Conservation (phyloP, 1,139 yeast genomes). For the Scheffersomyces illinoinensis region DNA sequence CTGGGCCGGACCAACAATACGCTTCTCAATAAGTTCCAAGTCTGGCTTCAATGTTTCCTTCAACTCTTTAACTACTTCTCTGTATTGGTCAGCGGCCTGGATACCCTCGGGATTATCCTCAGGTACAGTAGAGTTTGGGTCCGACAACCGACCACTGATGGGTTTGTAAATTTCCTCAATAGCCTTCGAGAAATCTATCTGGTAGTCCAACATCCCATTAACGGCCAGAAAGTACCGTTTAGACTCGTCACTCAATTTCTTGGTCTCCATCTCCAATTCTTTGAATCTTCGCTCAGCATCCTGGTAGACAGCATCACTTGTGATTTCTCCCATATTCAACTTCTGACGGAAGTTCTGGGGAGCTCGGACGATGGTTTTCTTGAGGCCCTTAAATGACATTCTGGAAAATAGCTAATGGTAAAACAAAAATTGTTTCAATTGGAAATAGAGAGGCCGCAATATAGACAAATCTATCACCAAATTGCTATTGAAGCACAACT, state of each 20-base stretch:
- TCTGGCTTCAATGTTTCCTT: slow-evolving; percentile 90
- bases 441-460: background rate
- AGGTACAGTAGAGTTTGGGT: slow-evolving; percentile 79
- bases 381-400: slow-evolving; percentile 94
- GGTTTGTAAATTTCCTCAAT: slow-evolving; percentile 97
- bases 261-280: slow-evolving; percentile 86
- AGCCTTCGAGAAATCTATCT: slow-evolving; percentile 88
- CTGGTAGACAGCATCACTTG: slow-evolving; percentile 82
- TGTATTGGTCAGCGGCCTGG: slow-evolving; percentile 87
- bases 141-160: slow-evolving; percentile 86
- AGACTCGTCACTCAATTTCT: slow-evolving; percentile 86
- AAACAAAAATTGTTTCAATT: background rate
- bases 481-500: background rate
- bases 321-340: slow-evolving; percentile 80
- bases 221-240: slow-evolving; percentile 88
- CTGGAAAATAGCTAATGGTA: slow-evolving; percentile 2
- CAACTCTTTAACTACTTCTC: slow-evolving; percentile 82
- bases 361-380: slow-evolving; percentile 83
- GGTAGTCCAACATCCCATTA: slow-evolving; percentile 89
- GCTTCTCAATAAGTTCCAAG: slow-evolving; percentile 84
- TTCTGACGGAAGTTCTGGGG: slow-evolving; percentile 79
- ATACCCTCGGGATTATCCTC: slow-evolving; percentile 98
- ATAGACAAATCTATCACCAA: background rate
- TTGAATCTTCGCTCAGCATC: slow-evolving; percentile 97
- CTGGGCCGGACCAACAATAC: slow-evolving; percentile 90